These are phyloP conservation scores for Obelidium mucronatum DNA, from an alignment of 192 early-diverging fungal species.

Conservation along the genomic window DNA sequence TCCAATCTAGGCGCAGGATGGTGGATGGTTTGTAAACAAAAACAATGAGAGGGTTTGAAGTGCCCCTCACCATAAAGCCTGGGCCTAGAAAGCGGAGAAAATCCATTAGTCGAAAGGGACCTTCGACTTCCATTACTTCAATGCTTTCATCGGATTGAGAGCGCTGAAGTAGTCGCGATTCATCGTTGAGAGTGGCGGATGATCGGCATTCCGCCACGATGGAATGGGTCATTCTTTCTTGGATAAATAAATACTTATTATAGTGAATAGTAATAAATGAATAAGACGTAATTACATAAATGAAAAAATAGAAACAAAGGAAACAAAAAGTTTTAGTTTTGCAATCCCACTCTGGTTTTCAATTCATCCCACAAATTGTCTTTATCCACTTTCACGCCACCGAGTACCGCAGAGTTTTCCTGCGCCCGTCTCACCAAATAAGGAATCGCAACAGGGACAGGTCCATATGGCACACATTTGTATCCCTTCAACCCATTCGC, in stretches of 20 bases:
- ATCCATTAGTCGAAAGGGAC: neutral
- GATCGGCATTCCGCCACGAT: too few relatives aligned
- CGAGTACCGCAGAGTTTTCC: conserved; percentile 88
- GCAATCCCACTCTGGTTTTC: conserved; percentile 13
- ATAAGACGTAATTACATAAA: too few relatives aligned
- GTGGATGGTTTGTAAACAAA: neutral
- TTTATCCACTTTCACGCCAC: conserved; percentile 49
- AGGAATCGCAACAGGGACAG: conserved; percentile 80
- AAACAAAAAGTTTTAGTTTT: too few relatives aligned
- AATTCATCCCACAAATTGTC: conserved; percentile 39
- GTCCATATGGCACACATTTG: conserved; percentile 31
- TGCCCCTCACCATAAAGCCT: conserved; percentile 55
- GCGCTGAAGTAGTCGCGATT: neutral
- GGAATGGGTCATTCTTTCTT: too few relatives aligned
- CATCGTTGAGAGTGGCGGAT: too few relatives aligned
- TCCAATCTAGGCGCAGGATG: neutral
- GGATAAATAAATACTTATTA: too few relatives aligned
- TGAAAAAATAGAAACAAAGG: too few relatives aligned
- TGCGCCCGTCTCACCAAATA: conserved; percentile 92
- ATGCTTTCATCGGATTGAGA: neutral
- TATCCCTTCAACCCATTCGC: conserved; percentile 71
- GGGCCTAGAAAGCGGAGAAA: conserved; percentile 56
- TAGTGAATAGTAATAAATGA: too few relatives aligned
- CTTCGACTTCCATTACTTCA: neutral
- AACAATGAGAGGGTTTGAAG: too few relatives aligned